Evolutionary conservation across 2,329 filamentous ascomycete genomes (phyloP).

Genomic region (Rosellinia necatrix): DNA sequence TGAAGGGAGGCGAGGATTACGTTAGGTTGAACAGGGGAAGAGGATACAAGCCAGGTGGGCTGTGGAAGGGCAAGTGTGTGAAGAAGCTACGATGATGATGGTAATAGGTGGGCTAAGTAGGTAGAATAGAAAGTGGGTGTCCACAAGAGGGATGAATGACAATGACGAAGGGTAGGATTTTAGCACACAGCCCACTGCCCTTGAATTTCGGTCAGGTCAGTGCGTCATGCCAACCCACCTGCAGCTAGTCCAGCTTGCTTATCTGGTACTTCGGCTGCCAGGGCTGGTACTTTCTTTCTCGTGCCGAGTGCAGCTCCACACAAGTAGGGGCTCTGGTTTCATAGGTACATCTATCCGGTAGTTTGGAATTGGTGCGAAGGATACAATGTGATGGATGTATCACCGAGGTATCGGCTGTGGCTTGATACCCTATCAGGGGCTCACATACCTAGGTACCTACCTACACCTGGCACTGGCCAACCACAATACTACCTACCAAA

Average conservation of each 20-base stretch:
- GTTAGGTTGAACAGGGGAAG: background rate
- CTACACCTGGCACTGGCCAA: no score
- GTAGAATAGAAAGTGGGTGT: conserved; percentile 17
- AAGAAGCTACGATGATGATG: conserved; percentile 25
- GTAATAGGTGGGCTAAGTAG: background rate
- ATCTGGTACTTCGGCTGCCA: no score
- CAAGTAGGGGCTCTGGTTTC: no score
- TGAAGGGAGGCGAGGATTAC: background rate
- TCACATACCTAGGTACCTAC: no score
- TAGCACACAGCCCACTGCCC: conserved; percentile 11
- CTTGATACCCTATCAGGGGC: no score
- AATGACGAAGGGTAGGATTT: conserved; percentile 14
- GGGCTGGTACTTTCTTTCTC: no score
- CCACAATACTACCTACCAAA: no score
- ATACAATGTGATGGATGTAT: no score
- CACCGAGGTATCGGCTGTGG: no score
- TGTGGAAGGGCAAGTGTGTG: conserved; percentile 9
- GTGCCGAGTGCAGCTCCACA: no score
- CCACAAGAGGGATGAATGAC: background rate
- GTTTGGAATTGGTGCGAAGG: no score
- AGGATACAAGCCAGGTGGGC: conserved; percentile 1
- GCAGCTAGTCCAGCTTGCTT: background rate
- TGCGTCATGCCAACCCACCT: conserved; percentile 15
- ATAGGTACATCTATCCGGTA: no score
- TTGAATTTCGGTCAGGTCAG: conserved; percentile 20